Evolutionary conservation across 179 eudicot species (phyloP).

Genomic region (Beta lomatogona): DNA sequence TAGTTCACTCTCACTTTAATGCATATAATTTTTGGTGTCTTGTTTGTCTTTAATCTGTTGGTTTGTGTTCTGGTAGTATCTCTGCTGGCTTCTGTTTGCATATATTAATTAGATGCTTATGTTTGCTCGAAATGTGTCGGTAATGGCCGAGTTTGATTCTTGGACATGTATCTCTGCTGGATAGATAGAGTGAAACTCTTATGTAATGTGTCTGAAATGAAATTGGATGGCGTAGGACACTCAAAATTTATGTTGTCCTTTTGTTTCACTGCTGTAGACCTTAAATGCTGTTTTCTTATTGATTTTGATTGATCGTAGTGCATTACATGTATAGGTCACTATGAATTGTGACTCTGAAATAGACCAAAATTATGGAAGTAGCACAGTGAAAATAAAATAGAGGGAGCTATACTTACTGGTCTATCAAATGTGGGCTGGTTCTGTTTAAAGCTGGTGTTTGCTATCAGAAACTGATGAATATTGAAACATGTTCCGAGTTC

Average conservation of each 20-base stretch:
- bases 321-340: background rate
- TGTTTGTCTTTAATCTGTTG: no score
- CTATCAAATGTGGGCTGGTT: background rate
- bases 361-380: background rate
- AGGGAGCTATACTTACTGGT: background rate
- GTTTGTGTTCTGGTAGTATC: no score
- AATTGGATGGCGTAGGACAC: background rate
- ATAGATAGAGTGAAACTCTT: background rate
- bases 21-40: no score
- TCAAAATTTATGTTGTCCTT: background rate
- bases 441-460: background rate
- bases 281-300: background rate
- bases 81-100: no score
- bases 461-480: background rate
- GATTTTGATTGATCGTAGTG: background rate
- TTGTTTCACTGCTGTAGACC: background rate
- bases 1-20: background rate
- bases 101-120: background rate
- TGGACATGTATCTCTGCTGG: background rate
- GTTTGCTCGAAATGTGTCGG: background rate
- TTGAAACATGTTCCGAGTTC: background rate
- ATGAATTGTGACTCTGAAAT: background rate
- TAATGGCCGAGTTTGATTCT: background rate
- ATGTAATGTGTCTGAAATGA: background rate
- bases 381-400: background rate